Base-by-base conservation (phyloP, 2,329 filamentous ascomycete species). In the Aspergillus aculeatinus region DNA sequence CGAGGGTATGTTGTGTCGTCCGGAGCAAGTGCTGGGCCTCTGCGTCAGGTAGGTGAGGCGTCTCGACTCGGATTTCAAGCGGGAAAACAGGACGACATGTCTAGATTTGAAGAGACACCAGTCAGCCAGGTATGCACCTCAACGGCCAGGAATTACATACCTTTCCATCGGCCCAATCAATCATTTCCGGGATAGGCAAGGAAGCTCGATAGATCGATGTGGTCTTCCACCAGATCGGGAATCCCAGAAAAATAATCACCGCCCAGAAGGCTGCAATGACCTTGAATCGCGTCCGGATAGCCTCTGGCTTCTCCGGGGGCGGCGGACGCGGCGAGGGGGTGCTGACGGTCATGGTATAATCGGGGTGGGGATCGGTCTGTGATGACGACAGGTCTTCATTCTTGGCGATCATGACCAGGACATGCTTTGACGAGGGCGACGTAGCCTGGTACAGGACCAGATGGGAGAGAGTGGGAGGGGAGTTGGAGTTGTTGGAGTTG, bases 201-300 rank as follows among this genome's bases (percentile, higher is more conserved):
- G 87, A 84, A 12, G 94, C 93, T 58, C 95, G 86, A 75, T 96
- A 93, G 58, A 98, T 96, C 0, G 90, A 89, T 4, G 95, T 99
- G 0, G 95, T 98, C 75, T 87, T 88, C 87, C 92, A 96, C 95
- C 95, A 99, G 84, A 96, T 89, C 59, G 95, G 95, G 65, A 99
- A 76, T 2, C 95, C 95, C 5, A 99, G 79, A 31, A 89, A 84
- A 6, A 96, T 74, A 6, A 96, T 91, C 42, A 98, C 87, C 5
- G 87, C 80, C 95, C 95, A 99, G 76, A 97, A 98, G 9, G 94
- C 94, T 63, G 90, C 75, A 63, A 99, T 87, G 54, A 98, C 89
- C 63, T 82, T 82, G 51, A 86, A 85, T 57, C 95, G 88, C 60
- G 89, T 85, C 71, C 85, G 85, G 55, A 89, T 81, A 64, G 89